These are phyloP conservation scores for Komagataella mondaviorum DNA, from an alignment of 805 yeast species.

Conservation along the genomic window DNA sequence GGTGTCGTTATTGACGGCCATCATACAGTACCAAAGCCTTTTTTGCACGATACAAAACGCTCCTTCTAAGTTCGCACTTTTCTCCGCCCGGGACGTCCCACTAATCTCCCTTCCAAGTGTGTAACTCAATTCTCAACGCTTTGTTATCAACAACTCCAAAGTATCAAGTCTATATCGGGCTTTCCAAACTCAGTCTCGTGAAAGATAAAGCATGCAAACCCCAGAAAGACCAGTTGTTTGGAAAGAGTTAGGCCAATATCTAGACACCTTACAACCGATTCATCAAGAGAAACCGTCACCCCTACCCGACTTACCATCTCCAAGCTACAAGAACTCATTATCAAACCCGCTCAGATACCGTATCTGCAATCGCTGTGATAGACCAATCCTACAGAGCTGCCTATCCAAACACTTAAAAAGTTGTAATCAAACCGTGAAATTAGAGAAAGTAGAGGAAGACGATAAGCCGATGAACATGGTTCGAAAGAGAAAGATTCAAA, in stretches of 20 bases:
- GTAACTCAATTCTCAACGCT: neutral
- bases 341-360: constrained; percentile 25
- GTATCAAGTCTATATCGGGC: neutral
- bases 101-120: neutral
- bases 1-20: no score
- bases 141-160: neutral
- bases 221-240: constrained; percentile 7
- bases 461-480: neutral
- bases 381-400: constrained; percentile 25
- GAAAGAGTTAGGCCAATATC: constrained; percentile 21
- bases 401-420: constrained; percentile 23
- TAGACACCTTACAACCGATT: constrained; percentile 14
- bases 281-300: constrained; percentile 2
- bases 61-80: neutral
- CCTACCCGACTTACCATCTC: neutral
- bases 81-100: neutral
- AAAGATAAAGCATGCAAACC: neutral
- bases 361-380: constrained; percentile 31
- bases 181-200: neutral
- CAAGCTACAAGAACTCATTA: constrained; percentile 19
- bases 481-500: constrained; percentile 3
- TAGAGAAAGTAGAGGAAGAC: constrained; percentile 10
- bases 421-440: constrained; percentile 22
- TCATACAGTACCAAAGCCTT: no score
- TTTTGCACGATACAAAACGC: no score